Evolutionary conservation across 495 filamentous ascomycete species (phyloP).

Genomic region (Annulohypoxylon stygium): DNA sequence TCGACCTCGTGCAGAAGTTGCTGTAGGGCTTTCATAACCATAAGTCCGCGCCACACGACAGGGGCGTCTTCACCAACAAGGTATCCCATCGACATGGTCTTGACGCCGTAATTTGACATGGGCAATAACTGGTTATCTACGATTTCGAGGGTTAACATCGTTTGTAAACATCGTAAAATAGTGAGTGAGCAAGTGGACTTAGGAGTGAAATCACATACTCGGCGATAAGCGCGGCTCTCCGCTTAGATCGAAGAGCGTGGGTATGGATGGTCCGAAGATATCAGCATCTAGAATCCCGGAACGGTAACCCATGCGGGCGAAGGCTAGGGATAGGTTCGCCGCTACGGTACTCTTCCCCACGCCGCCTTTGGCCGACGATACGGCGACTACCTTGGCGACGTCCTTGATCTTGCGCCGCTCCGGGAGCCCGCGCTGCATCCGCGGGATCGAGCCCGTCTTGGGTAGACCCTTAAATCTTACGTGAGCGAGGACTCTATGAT

Average conservation of each 20-base stretch:
- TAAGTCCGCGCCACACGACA: constrained; percentile 95
- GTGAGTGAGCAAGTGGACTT: neutral
- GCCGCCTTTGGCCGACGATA: constrained; percentile 96
- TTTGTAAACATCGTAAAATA: neutral
- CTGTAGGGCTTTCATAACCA: constrained; percentile 97
- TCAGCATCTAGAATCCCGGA: constrained; percentile 94
- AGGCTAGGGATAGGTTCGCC: constrained; percentile 90
- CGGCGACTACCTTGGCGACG: constrained; percentile 88
- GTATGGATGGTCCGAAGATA: constrained; percentile 96
- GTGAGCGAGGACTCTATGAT: constrained; percentile 29
- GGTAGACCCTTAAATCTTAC: constrained; percentile 76
- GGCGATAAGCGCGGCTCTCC: constrained; percentile 76
- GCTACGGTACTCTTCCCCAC: constrained; percentile 95
- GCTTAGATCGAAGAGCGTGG: constrained; percentile 85
- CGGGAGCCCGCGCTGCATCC: constrained; percentile 87
- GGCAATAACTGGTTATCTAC: constrained; percentile 86
- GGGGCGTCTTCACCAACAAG: constrained; percentile 81
- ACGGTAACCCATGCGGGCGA: constrained; percentile 82
- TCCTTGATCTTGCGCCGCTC: constrained; percentile 80
- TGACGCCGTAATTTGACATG: constrained; percentile 93
- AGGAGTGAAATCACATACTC: constrained; percentile 56
- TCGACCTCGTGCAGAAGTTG: constrained; percentile 94
- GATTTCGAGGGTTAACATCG: neutral
- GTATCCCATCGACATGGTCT: constrained; percentile 99
- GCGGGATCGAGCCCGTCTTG: constrained; percentile 79